Evolutionary conservation across 345 rosid genomes (phyloP).

Genomic region (Rubroshorea leprosula): DNA sequence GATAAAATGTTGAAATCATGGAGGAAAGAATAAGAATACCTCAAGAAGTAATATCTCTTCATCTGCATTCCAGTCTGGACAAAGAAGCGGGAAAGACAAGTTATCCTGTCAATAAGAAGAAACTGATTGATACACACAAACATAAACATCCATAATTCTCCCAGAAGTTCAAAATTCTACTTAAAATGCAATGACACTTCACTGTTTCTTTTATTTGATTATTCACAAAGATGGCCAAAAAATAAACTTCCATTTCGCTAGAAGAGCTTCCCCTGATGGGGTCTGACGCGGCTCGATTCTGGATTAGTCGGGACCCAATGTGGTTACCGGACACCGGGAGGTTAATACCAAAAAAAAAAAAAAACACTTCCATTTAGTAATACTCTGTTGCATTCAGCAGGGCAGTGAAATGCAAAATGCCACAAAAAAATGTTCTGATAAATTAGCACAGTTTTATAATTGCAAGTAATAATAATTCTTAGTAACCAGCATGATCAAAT

Average conservation of each 20-base stretch:
- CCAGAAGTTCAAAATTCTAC: too few relatives aligned
- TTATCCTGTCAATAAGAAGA: slow-evolving; percentile 58
- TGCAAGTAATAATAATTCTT: neutral
- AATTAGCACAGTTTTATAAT: neutral
- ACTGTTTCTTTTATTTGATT: neutral
- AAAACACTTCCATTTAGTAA: too few relatives aligned
- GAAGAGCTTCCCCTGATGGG: too few relatives aligned
- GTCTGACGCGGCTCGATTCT: too few relatives aligned
- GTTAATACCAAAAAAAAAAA: neutral
- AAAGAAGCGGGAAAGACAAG: slow-evolving; percentile 78
- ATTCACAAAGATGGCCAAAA: neutral
- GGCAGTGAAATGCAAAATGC: too few relatives aligned
- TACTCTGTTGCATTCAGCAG: too few relatives aligned
- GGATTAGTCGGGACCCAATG: too few relatives aligned
- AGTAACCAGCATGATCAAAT: too few relatives aligned
- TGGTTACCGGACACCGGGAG: too few relatives aligned
- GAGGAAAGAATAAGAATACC: slow-evolving; percentile 34
- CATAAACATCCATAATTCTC: neutral
- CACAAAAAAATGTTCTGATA: neutral
- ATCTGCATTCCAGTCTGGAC: slow-evolving; percentile 93
- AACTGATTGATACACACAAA: slow-evolving; percentile 4
- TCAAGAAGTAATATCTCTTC: slow-evolving; percentile 92
- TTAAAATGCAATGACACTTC: neutral
- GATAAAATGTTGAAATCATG: neutral
- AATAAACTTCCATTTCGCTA: neutral